Percentiles rank a stretch among this genome's conserved stretches.
phyloP scores from a whole-genome alignment of 2,329 filamentous ascomycete species.

The Sclerotinia spermophila region DNA sequence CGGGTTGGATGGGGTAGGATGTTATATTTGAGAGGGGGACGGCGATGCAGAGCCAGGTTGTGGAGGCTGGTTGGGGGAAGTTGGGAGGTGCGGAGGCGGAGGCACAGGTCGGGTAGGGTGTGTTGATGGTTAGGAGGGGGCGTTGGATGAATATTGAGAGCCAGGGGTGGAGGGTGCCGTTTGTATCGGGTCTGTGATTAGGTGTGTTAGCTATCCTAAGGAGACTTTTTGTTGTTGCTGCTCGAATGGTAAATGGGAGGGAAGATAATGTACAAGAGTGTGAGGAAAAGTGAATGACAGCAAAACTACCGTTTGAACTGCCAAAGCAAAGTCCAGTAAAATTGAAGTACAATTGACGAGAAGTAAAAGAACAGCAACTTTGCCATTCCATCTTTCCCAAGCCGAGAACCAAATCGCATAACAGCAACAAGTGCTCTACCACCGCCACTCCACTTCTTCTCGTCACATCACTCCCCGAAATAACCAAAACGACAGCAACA shows the following conservation, averaged over 20 bases:
- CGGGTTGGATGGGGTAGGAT: constrained; percentile 20
- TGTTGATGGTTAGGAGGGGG: background rate
- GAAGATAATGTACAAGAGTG: background rate
- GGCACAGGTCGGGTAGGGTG: background rate
- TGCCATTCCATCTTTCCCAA: background rate
- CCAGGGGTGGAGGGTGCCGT: constrained; percentile 5
- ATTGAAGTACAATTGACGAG: background rate
- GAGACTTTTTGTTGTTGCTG: background rate
- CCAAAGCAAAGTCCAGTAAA: background rate
- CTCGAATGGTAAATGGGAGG: background rate
- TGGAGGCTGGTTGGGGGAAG: constrained; percentile 26
- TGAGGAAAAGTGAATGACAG: background rate
- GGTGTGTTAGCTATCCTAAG: background rate
- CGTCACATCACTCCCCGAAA: background rate
- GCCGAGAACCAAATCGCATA: background rate
- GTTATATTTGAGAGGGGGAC: constrained; percentile 30
- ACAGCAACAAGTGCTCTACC: background rate
- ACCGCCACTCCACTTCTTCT: background rate
- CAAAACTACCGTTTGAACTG: background rate
- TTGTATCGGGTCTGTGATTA: background rate
- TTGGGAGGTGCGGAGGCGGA: constrained; percentile 24
- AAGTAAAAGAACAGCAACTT: background rate
- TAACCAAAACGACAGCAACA: background rate
- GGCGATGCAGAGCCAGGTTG: constrained; percentile 32
- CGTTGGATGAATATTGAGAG: constrained; percentile 13